These are phyloP conservation scores for Mikania micrantha DNA, from an alignment of 129 eudicot genomes.

Conservation along the genomic window DNA sequence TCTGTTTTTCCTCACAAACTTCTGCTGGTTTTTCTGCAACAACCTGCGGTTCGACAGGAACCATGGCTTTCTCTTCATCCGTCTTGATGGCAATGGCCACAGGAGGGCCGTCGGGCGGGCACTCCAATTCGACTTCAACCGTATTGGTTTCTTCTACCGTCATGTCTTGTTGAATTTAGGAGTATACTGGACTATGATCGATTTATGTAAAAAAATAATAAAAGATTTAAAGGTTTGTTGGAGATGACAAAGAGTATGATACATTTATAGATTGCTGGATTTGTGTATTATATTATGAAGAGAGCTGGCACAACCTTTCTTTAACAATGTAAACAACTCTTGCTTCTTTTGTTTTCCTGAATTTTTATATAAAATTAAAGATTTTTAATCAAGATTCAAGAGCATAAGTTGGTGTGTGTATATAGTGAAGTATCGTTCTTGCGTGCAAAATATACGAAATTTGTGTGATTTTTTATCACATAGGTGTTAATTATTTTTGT, in stretches of 20 bases:
- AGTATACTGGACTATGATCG: background rate
- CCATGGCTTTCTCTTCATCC: conserved; percentile 58
- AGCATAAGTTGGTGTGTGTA: background rate
- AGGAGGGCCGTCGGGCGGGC: conserved; percentile 38
- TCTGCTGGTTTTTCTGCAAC: conserved; percentile 44
- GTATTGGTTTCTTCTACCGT: conserved; percentile 59
- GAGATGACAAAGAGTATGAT: conserved; percentile 9
- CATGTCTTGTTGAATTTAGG: conserved; percentile 35
- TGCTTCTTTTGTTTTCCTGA: conserved; percentile 12
- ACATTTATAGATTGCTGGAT: conserved; percentile 21
- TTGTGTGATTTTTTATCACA: no score
- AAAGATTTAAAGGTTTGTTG: conserved; percentile 18
- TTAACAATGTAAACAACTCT: conserved; percentile 8
- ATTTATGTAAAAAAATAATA: conserved; percentile 10
- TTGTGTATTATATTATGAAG: conserved; percentile 12
- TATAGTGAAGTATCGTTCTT: no score
- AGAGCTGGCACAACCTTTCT: conserved; percentile 29
- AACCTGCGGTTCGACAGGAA: conserved; percentile 37
- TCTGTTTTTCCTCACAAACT: conserved; percentile 53
- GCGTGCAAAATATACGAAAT: no score
- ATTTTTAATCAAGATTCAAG: conserved; percentile 9
- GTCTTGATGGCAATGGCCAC: conserved; percentile 28
- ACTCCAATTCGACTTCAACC: conserved; percentile 37
- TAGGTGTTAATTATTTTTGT: no score
- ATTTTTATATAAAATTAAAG: conserved; percentile 26